Evolutionary conservation across 495 filamentous ascomycete genomes (phyloP).

Genomic region (Bryoglossum gracile): DNA sequence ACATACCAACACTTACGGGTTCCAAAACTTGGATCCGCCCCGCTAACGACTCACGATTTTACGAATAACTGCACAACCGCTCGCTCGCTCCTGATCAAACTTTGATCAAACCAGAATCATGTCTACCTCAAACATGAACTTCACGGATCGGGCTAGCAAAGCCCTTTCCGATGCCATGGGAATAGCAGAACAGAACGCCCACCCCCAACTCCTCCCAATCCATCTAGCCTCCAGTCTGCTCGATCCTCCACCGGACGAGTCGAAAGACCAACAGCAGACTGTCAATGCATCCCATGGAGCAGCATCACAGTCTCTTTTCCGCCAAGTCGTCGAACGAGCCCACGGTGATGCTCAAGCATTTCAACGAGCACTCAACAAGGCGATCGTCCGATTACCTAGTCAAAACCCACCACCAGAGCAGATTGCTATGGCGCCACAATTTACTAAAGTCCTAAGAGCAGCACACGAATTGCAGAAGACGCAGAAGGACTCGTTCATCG

Average conservation of each 20-base stretch:
- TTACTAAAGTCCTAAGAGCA: constrained; percentile 71
- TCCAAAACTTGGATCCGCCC: neutral
- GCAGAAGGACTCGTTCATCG: constrained; percentile 90
- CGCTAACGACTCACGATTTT: constrained; percentile 7
- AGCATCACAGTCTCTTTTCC: constrained; percentile 65
- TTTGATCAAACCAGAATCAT: constrained; percentile 30
- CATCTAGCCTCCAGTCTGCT: constrained; percentile 86
- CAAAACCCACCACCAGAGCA: constrained; percentile 92
- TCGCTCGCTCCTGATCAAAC: constrained; percentile 15
- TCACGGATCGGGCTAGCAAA: constrained; percentile 86
- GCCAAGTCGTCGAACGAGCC: constrained; percentile 88
- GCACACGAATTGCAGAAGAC: constrained; percentile 91
- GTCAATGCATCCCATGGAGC: constrained; percentile 51
- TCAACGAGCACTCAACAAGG: constrained; percentile 84
- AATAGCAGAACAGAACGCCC: constrained; percentile 78
- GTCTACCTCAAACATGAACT: constrained; percentile 58
- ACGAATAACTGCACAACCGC: constrained; percentile 11
- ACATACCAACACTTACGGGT: too few species aligned
- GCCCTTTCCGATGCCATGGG: constrained; percentile 78
- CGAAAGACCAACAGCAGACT: constrained; percentile 62
- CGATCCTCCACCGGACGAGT: constrained; percentile 71
- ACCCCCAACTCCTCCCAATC: constrained; percentile 80
- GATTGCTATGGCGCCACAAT: constrained; percentile 69
- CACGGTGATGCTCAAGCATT: constrained; percentile 86
- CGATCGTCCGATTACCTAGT: constrained; percentile 78